Conservation (phyloP, 1,139 yeast genomes). For the Hansenula sp. region DNA sequence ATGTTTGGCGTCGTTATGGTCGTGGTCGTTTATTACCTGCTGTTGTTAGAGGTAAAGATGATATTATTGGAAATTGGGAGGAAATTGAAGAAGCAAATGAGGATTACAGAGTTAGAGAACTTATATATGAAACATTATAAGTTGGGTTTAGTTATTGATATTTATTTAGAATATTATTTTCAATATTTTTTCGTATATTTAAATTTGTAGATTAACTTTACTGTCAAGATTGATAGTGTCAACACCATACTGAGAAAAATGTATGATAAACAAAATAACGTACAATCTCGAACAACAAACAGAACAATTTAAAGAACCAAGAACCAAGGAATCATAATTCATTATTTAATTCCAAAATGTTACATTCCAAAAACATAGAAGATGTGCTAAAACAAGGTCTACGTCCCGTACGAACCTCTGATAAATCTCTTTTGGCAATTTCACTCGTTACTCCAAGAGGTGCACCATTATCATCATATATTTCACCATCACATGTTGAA, state of each 20-base stretch:
- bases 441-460: slow-evolving; percentile 18
- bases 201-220: not conserved
- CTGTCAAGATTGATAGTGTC: not conserved
- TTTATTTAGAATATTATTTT: too few species aligned
- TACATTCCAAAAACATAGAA: slow-evolving; percentile 14
- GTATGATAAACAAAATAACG: too few species aligned
- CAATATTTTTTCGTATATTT: too few species aligned
- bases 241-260: too few species aligned
- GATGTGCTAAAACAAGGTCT: slow-evolving; percentile 14
- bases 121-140: slow-evolving; percentile 45
- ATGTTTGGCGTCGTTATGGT: slow-evolving; percentile 78
- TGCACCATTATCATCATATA: slow-evolving; percentile 12
- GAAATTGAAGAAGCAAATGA: slow-evolving; percentile 83
- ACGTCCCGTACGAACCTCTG: slow-evolving; percentile 15
- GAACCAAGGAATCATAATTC: too few species aligned
- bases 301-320: too few species aligned
- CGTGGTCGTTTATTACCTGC: slow-evolving; percentile 82
- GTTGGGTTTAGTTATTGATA: too few species aligned
- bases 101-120: slow-evolving; percentile 60
- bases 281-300: too few species aligned
- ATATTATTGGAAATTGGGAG: slow-evolving; percentile 78
- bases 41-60: slow-evolving; percentile 83
- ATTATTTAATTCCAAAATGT: slow-evolving; percentile 2
- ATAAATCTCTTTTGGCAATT: slow-evolving; percentile 12
- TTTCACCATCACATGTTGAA: not conserved